A percentile compares a stretch with the other conserved stretches of the same genome.
These are phyloP conservation scores for Fusarium vanettenii DNA, from an alignment of 2,329 filamentous ascomycete species.

Conservation along the genomic window DNA sequence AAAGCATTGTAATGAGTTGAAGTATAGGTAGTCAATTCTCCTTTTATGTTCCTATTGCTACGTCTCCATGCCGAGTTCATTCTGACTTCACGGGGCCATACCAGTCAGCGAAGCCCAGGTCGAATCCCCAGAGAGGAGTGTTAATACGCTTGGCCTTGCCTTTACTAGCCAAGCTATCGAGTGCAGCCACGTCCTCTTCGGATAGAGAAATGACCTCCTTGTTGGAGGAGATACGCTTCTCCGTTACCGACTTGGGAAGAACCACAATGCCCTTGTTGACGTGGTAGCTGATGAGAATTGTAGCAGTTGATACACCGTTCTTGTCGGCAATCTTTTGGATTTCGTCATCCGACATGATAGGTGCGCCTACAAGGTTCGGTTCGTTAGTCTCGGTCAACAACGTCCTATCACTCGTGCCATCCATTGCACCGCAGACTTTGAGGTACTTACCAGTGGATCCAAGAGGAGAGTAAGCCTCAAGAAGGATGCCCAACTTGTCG, in stretches of 20 bases:
- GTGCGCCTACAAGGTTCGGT: neutral
- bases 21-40: neutral
- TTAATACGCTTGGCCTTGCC: conserved; percentile 50
- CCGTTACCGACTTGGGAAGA: conserved; percentile 36
- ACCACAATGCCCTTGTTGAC: conserved; percentile 34
- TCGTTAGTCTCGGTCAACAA: neutral
- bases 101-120: conserved; percentile 48
- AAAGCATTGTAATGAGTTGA: neutral
- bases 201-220: conserved; percentile 24
- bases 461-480: conserved; percentile 26
- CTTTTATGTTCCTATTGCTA: neutral
- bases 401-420: neutral
- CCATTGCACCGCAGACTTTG: neutral
- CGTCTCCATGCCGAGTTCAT: neutral
- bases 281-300: conserved; percentile 37
- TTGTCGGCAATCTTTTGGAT: conserved; percentile 34
- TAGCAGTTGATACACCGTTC: conserved; percentile 31
- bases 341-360: conserved; percentile 8
- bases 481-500: neutral
- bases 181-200: conserved; percentile 21
- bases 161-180: conserved; percentile 39
- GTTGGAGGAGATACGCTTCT: conserved; percentile 33
- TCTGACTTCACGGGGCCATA: conserved; percentile 28
- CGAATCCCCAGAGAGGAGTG: conserved; percentile 48
- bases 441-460: conserved; percentile 2